Evolutionary conservation across 164 flowering plant species (phyloP).

Genomic region (Saururus chinensis): DNA sequence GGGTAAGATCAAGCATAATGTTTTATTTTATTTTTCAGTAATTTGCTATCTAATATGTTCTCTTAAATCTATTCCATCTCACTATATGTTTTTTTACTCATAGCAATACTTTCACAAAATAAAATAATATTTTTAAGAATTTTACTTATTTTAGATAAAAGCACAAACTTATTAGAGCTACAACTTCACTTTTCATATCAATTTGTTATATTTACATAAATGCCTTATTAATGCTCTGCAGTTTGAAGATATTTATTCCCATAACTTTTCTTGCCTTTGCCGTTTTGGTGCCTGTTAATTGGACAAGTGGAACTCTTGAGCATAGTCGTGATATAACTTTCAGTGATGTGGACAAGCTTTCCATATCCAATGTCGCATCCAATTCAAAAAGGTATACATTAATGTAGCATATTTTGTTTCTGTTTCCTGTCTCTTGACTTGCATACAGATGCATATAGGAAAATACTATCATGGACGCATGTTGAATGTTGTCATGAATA

Average conservation of each 20-base stretch:
- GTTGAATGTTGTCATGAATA: no score
- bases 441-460: no score
- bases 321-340: slow-evolving; percentile 30
- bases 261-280: slow-evolving; percentile 45
- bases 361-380: slow-evolving; percentile 67
- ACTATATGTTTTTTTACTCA: no score
- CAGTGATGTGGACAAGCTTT: slow-evolving; percentile 78
- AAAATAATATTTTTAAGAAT: no score
- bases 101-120: no score
- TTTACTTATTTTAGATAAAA: no score
- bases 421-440: no score
- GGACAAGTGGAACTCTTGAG: slow-evolving; percentile 42
- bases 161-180: background rate
- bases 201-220: background rate
- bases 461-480: no score
- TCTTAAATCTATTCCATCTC: no score
- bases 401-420: slow-evolving; percentile 6
- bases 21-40: background rate
- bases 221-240: slow-evolving; percentile 21
- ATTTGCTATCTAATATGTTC: background rate
- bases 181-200: background rate
- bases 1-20: slow-evolving; percentile 42
- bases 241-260: slow-evolving; percentile 69
- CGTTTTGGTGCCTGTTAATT: slow-evolving; percentile 81
- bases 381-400: slow-evolving; percentile 76